Conservation (phyloP, 1,139 yeast species). For the Debaryomyces subglobosus region DNA sequence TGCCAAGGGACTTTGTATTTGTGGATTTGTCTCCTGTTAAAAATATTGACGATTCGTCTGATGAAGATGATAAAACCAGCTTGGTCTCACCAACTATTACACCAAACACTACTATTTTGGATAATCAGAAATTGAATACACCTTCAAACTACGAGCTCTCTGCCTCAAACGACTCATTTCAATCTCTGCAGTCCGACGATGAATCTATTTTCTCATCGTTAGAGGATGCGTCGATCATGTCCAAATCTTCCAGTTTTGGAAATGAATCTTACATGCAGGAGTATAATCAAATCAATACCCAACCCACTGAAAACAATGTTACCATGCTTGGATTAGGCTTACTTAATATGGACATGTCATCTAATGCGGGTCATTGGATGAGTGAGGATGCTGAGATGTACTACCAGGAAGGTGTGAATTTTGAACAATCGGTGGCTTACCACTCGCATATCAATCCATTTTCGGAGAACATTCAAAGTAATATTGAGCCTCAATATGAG, state of each 20-base stretch:
- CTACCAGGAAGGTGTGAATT: not conserved
- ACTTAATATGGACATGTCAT: conserved; percentile 22
- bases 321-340: conserved; percentile 28
- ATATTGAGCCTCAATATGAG: not conserved
- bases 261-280: conserved; percentile 16
- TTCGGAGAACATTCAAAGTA: not conserved
- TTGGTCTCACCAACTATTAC: conserved; percentile 3
- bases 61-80: not conserved
- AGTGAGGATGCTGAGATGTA: not conserved
- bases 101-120: not conserved
- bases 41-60: conserved; percentile 25
- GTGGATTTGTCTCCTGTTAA: conserved; percentile 58
- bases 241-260: conserved; percentile 9
- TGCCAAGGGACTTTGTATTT: conserved; percentile 56
- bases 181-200: not conserved
- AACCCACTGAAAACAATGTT: conserved; percentile 7
- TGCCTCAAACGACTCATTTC: conserved; percentile 1
- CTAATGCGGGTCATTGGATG: conserved; percentile 8
- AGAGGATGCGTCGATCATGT: not conserved
- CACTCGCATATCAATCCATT: conserved; percentile 10
- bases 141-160: conserved; percentile 2
- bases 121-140: not conserved
- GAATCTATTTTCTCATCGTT: conserved; percentile 6
- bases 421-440: conserved; percentile 1
- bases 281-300: conserved; percentile 9